phyloP scores from a whole-genome alignment of 148 eudicot species.

The Cornus kousa region DNA sequence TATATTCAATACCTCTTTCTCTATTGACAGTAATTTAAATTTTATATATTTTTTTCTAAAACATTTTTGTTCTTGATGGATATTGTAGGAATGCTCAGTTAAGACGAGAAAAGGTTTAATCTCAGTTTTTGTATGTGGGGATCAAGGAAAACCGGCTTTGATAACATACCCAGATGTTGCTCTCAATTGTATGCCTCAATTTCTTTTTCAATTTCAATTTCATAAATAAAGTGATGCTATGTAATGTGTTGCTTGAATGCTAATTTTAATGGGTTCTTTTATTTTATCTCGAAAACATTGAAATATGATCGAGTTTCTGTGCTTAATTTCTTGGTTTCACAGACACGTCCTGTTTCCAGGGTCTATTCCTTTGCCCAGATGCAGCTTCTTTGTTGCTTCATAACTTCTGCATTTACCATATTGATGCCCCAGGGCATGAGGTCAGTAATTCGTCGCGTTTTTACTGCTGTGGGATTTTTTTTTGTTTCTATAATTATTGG shows the following conservation, averaged over 20 bases:
- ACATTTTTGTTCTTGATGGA: background rate
- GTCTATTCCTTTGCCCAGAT: conserved; percentile 18
- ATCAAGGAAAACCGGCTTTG: conserved; percentile 29
- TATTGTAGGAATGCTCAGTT: conserved; percentile 20
- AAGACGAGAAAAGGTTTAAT: conserved; percentile 23
- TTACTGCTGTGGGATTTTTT: background rate
- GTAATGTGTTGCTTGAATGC: background rate
- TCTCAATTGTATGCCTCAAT: conserved; percentile 20
- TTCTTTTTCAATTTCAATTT: background rate
- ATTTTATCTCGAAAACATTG: no score
- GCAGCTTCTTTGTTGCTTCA: conserved; percentile 21
- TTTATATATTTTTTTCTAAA: no score
- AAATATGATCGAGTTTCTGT: no score
- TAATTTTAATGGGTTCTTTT: background rate
- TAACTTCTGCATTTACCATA: conserved; percentile 26
- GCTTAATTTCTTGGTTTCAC: background rate
- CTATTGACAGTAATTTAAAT: no score
- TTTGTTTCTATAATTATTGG: background rate
- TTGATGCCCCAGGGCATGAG: conserved; percentile 26
- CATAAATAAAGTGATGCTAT: background rate
- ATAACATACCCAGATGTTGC: conserved; percentile 36
- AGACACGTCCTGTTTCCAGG: conserved; percentile 23
- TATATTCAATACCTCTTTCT: background rate
- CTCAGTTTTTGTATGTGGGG: conserved; percentile 26
- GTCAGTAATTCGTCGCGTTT: background rate